phyloP scores from a whole-genome alignment of 495 filamentous ascomycete genomes.

The Lichina pygmaea region DNA sequence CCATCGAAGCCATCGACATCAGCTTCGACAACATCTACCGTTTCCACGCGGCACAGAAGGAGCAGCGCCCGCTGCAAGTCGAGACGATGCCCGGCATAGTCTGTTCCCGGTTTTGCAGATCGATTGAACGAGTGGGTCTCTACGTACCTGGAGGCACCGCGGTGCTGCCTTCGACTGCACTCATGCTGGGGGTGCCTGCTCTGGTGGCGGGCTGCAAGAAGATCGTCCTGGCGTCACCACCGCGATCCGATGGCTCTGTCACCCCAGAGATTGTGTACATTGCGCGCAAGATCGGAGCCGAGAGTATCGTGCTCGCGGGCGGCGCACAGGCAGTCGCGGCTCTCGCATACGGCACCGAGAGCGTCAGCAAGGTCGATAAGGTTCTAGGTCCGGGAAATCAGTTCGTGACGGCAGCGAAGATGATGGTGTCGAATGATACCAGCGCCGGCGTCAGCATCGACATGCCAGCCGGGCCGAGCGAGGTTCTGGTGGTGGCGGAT shows the following conservation, averaged over 20 bases:
- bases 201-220: conserved; percentile 94
- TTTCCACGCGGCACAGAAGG: conserved; percentile 76
- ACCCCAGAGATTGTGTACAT: conserved; percentile 94
- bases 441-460: conserved; percentile 86
- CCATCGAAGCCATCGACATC: conserved; percentile 69
- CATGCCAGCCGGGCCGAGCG: conserved; percentile 92
- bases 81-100: conserved; percentile 95
- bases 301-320: conserved; percentile 82
- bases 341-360: conserved; percentile 64
- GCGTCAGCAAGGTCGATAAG: conserved; percentile 89
- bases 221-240: conserved; percentile 81
- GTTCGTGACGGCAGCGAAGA: conserved; percentile 96
- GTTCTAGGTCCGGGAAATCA: conserved; percentile 95
- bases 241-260: conserved; percentile 64
- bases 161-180: conserved; percentile 78
- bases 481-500: conserved; percentile 92
- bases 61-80: conserved; percentile 50
- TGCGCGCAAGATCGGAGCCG: conserved; percentile 90
- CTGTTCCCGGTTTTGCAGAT: conserved; percentile 76
- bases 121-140: conserved; percentile 81
- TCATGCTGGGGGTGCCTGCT: conserved; percentile 94
- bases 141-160: conserved; percentile 93
- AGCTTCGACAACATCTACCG: conserved; percentile 81
- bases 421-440: conserved; percentile 89
- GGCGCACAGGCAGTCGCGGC: conserved; percentile 89